Evolutionary conservation across 2,329 filamentous ascomycete species (phyloP), one percentile per base, ranked within the genome.

Genomic region (Fusarium miscanthi): DNA sequence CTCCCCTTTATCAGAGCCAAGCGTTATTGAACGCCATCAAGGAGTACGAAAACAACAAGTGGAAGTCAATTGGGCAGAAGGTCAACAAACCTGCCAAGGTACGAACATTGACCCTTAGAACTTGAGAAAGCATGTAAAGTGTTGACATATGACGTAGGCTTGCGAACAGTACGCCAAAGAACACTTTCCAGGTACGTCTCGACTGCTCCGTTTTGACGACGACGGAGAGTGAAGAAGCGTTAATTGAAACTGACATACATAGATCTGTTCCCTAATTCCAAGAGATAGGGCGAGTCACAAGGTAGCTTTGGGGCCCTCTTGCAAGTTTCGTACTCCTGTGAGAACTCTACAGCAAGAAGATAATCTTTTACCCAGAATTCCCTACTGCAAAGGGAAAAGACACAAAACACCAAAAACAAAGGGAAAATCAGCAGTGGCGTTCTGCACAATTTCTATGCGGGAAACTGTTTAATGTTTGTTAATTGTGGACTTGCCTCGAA

Each of bases 21-120:
- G 93, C 93, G 41, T 85, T 99, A 66, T 89, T 97, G 74, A 94
- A 93, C 73, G 96, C 96, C 35, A 99, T 99, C 84, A 98, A 97
- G 84, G 96, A 99, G 81, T 98, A 98, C 84, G 96, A 99, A 81
- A 92, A 94, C 80, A 98, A 97, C 82, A 98, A 98, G 82, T 99
- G 96, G 96, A 98, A 98, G 84, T 91, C 92, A 31, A 98, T 98
- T 80, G 96, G 96, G 40, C 92, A 94, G 81, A 98, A 98, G 83
- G 94, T 99, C 76, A 94, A 95, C 79, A 99, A 99, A 84, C 96
- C 96, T 53, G 96, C 96, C 76, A 99, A 99, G 91, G 81, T 82
- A 81, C 17, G 58, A 23, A 49, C 13, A 16, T 8, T 21, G 13
- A 25, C 14, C 17, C 12, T 19, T 10, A 23, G 16, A 37, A 52